Evolutionary conservation across 202 grass and related monocot genomes (phyloP).

Genomic region (Setaria italica): DNA sequence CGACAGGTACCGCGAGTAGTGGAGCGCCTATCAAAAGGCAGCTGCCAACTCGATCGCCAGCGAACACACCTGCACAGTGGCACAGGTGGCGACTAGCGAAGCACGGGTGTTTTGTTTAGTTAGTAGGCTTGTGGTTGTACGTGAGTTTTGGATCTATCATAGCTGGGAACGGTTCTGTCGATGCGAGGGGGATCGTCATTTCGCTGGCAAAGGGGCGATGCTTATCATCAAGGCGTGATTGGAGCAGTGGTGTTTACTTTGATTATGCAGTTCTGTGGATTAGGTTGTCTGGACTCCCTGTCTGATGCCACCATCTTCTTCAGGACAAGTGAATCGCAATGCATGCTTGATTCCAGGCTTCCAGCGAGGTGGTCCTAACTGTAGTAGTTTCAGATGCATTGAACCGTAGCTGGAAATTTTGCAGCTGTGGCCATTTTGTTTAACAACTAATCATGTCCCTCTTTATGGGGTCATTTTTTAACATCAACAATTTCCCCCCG

Average conservation of each 20-base stretch:
- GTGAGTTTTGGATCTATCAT: background rate
- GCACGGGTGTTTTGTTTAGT: constrained; percentile 14
- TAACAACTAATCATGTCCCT: no score
- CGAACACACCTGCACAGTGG: constrained; percentile 2
- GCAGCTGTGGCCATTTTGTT: no score
- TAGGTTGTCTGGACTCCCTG: background rate
- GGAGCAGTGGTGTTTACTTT: background rate
- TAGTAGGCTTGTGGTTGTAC: background rate
- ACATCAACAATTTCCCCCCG: no score
- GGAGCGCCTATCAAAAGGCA: background rate
- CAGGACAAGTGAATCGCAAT: background rate
- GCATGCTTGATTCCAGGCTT: constrained; percentile 12
- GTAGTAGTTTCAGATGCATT: background rate
- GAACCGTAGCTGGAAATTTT: no score
- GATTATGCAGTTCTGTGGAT: background rate
- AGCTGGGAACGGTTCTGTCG: background rate
- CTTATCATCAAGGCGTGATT: constrained; percentile 5
- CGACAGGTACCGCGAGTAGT: constrained; percentile 1
- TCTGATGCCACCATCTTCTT: background rate
- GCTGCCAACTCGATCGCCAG: constrained; percentile 34
- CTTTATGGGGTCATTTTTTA: no score
- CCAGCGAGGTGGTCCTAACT: constrained; percentile 11
- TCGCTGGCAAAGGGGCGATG: constrained; percentile 4
- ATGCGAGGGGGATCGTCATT: background rate
- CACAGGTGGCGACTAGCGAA: constrained; percentile 16